Base-by-base conservation (phyloP, 2,329 filamentous ascomycete genomes). In the Colletotrichum sp. region DNA sequence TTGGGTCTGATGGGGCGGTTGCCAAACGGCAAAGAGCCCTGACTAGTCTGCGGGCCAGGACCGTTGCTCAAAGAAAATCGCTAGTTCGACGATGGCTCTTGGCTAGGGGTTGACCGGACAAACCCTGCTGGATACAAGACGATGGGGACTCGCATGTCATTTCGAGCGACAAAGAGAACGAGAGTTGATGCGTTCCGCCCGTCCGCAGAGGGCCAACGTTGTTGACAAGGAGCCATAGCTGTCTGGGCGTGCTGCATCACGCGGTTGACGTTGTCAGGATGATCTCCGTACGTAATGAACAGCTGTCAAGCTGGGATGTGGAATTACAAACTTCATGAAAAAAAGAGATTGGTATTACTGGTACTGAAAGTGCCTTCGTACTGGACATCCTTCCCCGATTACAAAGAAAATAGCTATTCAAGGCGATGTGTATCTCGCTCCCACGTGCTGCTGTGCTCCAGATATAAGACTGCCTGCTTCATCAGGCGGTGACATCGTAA, bases 401-500 rank as follows among this genome's bases (percentile, higher is more conserved):
- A 21, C 43, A 52, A 52, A 52, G n/a, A 21, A 52, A 52, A 21
- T 52, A 21, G 43, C 43, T 52, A 21, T 52, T 21, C 43, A 52
- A 21, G n/a, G 43, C 18, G 43, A 52, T 3, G 43, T 21, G n/a
- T 21, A 52, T 52, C 43, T 52, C n/a, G 43, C 43, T n/a, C 4
- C n/a, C 43, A 10, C 43, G 43, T 52, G 10, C n/a, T 52, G 43
- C 10, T 48, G 43, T 13, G 26, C 24, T 61, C 10, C 12, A 32
- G 3, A 12, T 7, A 61, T 30, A 3, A n/a, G 36, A 38, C 16
- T 30, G n/a, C 16, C 21, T 34, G 13, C 62, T 3, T 55, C 2
- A 28, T 61, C 58, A 55, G 30, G 64, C 70, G 3, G 73, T 73
- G 9, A 75, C 72, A 15, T 73, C 70, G 34, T 77, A 77, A 48